Conservation (phyloP, 345 rosid genomes). For the Xanthoceras sorbifolium region DNA sequence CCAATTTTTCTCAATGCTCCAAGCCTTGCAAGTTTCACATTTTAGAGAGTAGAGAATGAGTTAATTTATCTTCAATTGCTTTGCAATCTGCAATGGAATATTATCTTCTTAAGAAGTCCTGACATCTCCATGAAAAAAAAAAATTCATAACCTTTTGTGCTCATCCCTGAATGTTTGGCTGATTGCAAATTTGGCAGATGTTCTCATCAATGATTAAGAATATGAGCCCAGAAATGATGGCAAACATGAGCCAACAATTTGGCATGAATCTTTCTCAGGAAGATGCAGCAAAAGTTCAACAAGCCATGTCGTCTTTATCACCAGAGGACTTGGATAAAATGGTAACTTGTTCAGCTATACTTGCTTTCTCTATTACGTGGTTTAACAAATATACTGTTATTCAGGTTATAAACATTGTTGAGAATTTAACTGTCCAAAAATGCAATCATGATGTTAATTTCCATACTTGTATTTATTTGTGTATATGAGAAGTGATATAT, state of each 20-base stretch:
- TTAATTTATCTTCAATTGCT: not conserved
- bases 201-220: constrained; percentile 83
- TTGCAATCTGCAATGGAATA: not conserved
- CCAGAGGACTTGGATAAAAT: constrained; percentile 83
- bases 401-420: not conserved
- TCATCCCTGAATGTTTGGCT: not conserved
- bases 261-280: constrained; percentile 81
- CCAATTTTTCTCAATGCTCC: not conserved
- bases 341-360: constrained; percentile 43
- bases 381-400: not conserved
- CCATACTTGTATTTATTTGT: no score
- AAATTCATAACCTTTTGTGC: not conserved
- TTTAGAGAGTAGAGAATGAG: not conserved
- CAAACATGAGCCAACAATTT: constrained; percentile 92
- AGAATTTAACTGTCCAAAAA: not conserved
- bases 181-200: constrained; percentile 58
- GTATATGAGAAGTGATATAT: no score
- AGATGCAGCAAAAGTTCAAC: constrained; percentile 86
- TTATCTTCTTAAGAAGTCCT: not conserved
- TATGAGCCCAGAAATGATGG: constrained; percentile 94
- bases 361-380: not conserved
- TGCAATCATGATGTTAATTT: not conserved
- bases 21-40: not conserved
- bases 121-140: not conserved
- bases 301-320: constrained; percentile 90